Evolutionary conservation across 2,329 filamentous ascomycete genomes (phyloP), one percentile per base, ranked within the genome.

Genomic region (Pseudofabraea citricarpa): DNA sequence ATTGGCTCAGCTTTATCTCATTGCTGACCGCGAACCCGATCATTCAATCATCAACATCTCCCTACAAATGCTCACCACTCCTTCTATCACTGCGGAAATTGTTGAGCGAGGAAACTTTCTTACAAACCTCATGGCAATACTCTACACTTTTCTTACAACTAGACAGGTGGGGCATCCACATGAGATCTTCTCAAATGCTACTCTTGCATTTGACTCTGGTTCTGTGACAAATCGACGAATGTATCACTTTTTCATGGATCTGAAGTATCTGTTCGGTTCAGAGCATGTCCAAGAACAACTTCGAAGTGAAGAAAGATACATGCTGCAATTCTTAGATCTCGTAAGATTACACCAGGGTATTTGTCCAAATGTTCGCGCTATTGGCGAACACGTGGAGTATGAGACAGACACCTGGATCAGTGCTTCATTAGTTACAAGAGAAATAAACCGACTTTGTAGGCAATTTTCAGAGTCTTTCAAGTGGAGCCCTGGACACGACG

Each of bases 41-140:
- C 91, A 97, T 64, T 97, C 91, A 9, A 97, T 98, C 60, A 95
- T 98, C 72, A 96, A 96, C 60, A 79, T 98, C 27, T 97, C 91
- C 4, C 71, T 97, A 22, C 93, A 98, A 61, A 94, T 98, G 80
- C 72, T 98, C 49, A 98, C 93, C 0, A 96, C 93, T 0, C 90
- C 93, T 2, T 95, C 91, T 0, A 97, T 98, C 53, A 97, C 91
- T 0, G 87, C 90, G 35, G 94, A 98, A 65, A 87, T 97, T 39
- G 89, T 98, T 7, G 87, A 95, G 57, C 80, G 90, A 36, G 91
- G 90, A 21, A 98, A 98, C 63, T 98, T 98, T 60, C 72, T 98
- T 52, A 96, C 90, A 7, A 95, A 89, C 54, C 74, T 98, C 29
- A 86, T 97, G 77, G 90, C 93, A 12, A 98, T 98, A 49, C 72